Evolutionary conservation across 352 stramenopile species (phyloP).

Genomic region (Pythium chondricola): DNA sequence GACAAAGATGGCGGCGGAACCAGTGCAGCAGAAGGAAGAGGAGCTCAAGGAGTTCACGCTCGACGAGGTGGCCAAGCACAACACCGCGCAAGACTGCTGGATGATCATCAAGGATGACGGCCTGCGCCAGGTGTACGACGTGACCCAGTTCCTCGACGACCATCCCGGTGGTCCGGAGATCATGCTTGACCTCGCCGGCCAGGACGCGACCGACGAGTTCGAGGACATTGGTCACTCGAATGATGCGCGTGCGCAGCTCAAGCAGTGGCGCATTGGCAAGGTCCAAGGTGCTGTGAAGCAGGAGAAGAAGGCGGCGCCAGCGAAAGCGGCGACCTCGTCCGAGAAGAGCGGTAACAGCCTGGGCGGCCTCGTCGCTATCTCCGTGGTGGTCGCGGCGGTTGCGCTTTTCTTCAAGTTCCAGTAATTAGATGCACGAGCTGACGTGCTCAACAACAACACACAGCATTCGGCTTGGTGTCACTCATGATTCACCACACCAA

Average conservation of each 20-base stretch:
- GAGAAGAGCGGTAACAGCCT: constrained; percentile 37
- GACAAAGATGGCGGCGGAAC: background rate
- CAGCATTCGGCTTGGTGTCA: too few species aligned
- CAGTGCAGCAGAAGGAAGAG: background rate
- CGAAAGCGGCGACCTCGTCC: constrained; percentile 12
- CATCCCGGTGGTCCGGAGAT: constrained; percentile 98
- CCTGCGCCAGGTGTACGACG: constrained; percentile 94
- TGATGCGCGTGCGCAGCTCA: constrained; percentile 91
- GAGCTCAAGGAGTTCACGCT: constrained; percentile 85
- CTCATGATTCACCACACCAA: too few species aligned
- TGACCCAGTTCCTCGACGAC: constrained; percentile 97
- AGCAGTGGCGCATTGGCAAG: constrained; percentile 90
- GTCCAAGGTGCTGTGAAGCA: constrained; percentile 73
- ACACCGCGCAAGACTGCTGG: constrained; percentile 78
- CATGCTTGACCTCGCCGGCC: constrained; percentile 92
- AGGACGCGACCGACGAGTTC: constrained; percentile 92
- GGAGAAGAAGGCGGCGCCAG: constrained; percentile 14
- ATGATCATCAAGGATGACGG: constrained; percentile 74
- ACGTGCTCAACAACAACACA: too few species aligned
- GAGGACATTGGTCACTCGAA: constrained; percentile 98
- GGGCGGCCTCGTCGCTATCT: constrained; percentile 46
- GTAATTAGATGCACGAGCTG: constrained; percentile 7
- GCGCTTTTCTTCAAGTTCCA: constrained; percentile 63
- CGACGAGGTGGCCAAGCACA: constrained; percentile 90
- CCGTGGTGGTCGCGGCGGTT: constrained; percentile 33